Conservation (phyloP, 352 stramenopile species). For the Globisporangium orthogonon region DNA sequence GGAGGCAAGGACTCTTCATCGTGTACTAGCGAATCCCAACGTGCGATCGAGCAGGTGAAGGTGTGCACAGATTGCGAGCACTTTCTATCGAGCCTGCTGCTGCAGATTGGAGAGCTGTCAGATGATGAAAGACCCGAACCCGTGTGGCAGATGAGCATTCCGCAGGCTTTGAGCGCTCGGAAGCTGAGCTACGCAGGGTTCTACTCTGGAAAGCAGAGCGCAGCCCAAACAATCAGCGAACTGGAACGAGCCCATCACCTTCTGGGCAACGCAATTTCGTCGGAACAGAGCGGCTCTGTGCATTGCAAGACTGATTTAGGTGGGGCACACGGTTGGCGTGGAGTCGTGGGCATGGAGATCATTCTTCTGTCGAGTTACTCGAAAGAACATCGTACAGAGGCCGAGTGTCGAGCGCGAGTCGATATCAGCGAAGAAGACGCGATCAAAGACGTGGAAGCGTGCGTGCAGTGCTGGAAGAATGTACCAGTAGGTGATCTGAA, state of each 20-base stretch:
- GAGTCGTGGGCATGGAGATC: conserved; percentile 54
- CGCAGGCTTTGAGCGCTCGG: conserved; percentile 20
- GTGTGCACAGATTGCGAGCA: conserved; percentile 12
- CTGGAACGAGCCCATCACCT: conserved; percentile 20
- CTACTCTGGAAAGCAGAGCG: conserved; percentile 20
- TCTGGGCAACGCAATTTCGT: conserved; percentile 16
- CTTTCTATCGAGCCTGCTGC: conserved; percentile 19
- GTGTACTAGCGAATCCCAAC: neutral
- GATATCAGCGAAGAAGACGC: conserved; percentile 27
- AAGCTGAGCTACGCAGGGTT: conserved; percentile 30
- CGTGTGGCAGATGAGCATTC: conserved; percentile 17
- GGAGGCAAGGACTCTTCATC: neutral
- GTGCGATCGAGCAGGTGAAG: conserved; percentile 1
- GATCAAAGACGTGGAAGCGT: conserved; percentile 41
- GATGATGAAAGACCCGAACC: neutral
- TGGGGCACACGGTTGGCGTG: conserved; percentile 51
- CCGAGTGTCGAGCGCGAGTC: neutral
- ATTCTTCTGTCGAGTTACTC: conserved; percentile 30
- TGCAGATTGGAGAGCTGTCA: conserved; percentile 10
- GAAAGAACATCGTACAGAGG: conserved; percentile 1
- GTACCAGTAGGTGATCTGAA: neutral
- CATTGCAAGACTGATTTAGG: conserved; percentile 27
- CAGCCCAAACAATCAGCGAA: conserved; percentile 10
- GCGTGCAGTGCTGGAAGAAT: conserved; percentile 26
- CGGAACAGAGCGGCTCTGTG: conserved; percentile 5